These are phyloP conservation scores for Hypoxylon fragiforme DNA, from an alignment of 495 filamentous ascomycete genomes.

Conservation along the genomic window DNA sequence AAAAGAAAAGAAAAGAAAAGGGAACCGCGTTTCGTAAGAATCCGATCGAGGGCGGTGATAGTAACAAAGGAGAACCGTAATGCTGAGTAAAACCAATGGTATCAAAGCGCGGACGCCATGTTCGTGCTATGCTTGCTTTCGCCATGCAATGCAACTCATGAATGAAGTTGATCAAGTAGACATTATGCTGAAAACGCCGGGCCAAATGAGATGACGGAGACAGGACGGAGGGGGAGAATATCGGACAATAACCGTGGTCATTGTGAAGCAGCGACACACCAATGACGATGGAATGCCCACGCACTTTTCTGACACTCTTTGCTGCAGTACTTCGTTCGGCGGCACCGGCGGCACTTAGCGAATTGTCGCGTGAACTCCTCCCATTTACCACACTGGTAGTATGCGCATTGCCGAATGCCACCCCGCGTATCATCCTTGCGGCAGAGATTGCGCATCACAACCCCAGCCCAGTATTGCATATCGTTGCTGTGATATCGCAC, in stretches of 20 bases:
- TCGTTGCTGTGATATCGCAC: slow-evolving; percentile 90
- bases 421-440: slow-evolving; percentile 94
- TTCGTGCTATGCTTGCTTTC: slow-evolving; percentile 45
- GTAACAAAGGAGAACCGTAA: slow-evolving; percentile 40
- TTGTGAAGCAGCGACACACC: slow-evolving; percentile 80
- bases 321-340: slow-evolving; percentile 98
- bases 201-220: slow-evolving; percentile 37
- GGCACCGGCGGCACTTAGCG: slow-evolving; percentile 94
- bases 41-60: slow-evolving; percentile 17
- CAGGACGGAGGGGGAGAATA: no score
- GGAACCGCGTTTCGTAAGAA: slow-evolving; percentile 19
- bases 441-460: slow-evolving; percentile 98
- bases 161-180: slow-evolving; percentile 41
- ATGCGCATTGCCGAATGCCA: slow-evolving; percentile 94
- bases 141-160: slow-evolving; percentile 43
- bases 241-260: slow-evolving; percentile 33
- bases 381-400: slow-evolving; percentile 98
- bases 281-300: slow-evolving; percentile 96
- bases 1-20: not conserved
- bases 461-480: slow-evolving; percentile 99
- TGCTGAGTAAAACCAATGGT: slow-evolving; percentile 42
- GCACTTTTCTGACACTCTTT: slow-evolving; percentile 99
- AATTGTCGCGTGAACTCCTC: slow-evolving; percentile 95
- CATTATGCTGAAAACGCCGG: slow-evolving; percentile 44
- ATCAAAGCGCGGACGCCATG: slow-evolving; percentile 42